A percentile compares a stretch with the other conserved stretches of the same genome.
Evolutionary conservation across 1,139 yeast genomes (phyloP).

Genomic region (Pneumocystis carinii): DNA sequence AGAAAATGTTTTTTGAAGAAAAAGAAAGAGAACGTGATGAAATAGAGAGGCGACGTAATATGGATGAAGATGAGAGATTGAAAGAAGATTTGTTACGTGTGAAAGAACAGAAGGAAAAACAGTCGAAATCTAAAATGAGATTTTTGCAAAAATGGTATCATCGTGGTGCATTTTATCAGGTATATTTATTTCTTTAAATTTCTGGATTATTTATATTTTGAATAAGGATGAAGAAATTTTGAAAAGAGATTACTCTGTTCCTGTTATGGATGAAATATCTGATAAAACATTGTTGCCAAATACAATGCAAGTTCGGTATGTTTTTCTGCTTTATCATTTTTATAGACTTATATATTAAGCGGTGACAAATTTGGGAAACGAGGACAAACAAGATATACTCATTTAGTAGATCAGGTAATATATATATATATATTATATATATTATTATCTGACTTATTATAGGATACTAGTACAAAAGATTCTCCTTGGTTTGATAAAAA

Average conservation of each 20-base stretch:
- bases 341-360: not conserved
- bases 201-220: not conserved
- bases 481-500: conserved; percentile 3
- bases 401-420: conserved; percentile 15
- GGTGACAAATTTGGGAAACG: conserved; percentile 14
- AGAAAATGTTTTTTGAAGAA: conserved; percentile 26
- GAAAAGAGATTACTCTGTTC: conserved; percentile 21
- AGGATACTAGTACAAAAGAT: conserved; percentile 1
- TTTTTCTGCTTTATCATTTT: not conserved
- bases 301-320: conserved; percentile 19
- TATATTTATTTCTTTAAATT: not conserved
- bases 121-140: conserved; percentile 11
- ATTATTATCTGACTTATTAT: not conserved
- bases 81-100: conserved; percentile 15
- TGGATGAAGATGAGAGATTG: conserved; percentile 23
- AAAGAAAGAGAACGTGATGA: conserved; percentile 32
- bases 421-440: not conserved
- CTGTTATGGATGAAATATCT: conserved; percentile 21
- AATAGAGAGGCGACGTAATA: conserved; percentile 21
- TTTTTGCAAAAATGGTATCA: conserved; percentile 24
- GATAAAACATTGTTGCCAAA: conserved; percentile 22
- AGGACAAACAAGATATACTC: conserved; percentile 16
- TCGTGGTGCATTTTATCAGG: conserved; percentile 26
- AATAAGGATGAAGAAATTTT: conserved; percentile 16
- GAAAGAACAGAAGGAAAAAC: conserved; percentile 12